phyloP scores from a whole-genome alignment of 225 moss, liverwort and hornwort genomes.

The Antitrichia curtipendula region DNA sequence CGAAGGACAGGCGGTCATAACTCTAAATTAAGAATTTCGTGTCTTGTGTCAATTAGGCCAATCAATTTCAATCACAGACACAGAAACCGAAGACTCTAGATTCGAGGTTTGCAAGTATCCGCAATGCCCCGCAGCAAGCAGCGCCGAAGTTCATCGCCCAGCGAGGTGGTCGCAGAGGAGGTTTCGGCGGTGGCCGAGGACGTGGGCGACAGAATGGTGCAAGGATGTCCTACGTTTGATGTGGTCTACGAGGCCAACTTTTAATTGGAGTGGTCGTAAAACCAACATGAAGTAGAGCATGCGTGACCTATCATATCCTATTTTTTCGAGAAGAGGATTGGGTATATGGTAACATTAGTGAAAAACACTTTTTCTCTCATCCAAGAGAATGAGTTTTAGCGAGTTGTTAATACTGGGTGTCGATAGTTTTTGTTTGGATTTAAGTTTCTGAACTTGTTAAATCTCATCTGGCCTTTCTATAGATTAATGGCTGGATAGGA shows the following conservation, averaged over 20 bases:
- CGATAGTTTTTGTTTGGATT: conserved; percentile 1
- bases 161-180: conserved; percentile 25
- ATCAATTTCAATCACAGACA: conserved; percentile 13
- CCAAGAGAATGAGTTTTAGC: conserved; percentile 12
- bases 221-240: conserved; percentile 15
- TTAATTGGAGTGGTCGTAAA: background rate
- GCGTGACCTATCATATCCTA: background rate
- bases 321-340: background rate
- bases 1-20: background rate
- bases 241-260: background rate
- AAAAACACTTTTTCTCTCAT: background rate
- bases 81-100: conserved; percentile 47
- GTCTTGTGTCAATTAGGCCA: background rate
- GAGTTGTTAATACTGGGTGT: conserved; percentile 36
- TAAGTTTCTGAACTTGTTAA: background rate
- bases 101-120: conserved; percentile 51
- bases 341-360: background rate
- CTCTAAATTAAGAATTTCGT: background rate
- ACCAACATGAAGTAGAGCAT: background rate
- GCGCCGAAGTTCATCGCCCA: conserved; percentile 21
- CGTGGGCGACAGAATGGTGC: conserved; percentile 16
- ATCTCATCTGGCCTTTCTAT: background rate
- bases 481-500: background rate
- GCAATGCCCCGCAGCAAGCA: conserved; percentile 27
- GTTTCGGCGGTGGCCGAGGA: conserved; percentile 20